phyloP scores from a whole-genome alignment of 768 basidiomycete genomes.

The Vararia minispora region DNA sequence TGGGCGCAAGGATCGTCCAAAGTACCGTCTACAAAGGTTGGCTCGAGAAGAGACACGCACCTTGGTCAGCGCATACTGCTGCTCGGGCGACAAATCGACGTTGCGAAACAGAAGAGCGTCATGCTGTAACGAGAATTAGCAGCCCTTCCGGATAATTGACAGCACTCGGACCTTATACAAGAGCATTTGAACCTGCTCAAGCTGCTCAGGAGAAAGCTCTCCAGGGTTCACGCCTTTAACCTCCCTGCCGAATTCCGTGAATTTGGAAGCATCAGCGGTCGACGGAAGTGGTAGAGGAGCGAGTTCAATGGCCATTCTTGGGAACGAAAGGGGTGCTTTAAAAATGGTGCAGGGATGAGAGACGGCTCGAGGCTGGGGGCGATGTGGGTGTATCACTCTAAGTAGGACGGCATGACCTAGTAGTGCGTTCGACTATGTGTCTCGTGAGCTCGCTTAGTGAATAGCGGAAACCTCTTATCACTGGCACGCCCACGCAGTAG shows the following conservation, averaged over 20 bases:
- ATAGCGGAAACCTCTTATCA: too few species aligned
- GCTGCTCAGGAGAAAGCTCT: conserved; percentile 38
- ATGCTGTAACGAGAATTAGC: conserved; percentile 31
- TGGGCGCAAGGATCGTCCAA: too few species aligned
- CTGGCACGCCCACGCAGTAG: too few species aligned
- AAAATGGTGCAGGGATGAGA: too few species aligned
- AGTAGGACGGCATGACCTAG: too few species aligned
- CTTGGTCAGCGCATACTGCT: conserved; percentile 70
- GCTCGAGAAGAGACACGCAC: conserved; percentile 23
- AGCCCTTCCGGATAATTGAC: too few species aligned
- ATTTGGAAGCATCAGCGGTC: conserved; percentile 47
- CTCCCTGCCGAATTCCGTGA: conserved; percentile 55
- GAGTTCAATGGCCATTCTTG: conserved; percentile 58
- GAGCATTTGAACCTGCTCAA: conserved; percentile 47
- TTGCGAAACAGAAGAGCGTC: conserved; percentile 56
- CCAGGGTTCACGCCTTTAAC: conserved; percentile 58
- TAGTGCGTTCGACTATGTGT: too few species aligned
- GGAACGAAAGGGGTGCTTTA: too few species aligned
- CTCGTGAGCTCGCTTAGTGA: too few species aligned
- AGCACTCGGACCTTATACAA: conserved; percentile 77
- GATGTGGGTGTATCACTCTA: too few species aligned
- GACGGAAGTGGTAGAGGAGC: conserved; percentile 50
- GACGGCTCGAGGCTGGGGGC: too few species aligned
- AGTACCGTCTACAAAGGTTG: background rate
- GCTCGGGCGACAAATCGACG: conserved; percentile 51